These are phyloP conservation scores for Aureobasidium pullulans DNA, from an alignment of 2,329 filamentous ascomycete species.

Conservation along the genomic window DNA sequence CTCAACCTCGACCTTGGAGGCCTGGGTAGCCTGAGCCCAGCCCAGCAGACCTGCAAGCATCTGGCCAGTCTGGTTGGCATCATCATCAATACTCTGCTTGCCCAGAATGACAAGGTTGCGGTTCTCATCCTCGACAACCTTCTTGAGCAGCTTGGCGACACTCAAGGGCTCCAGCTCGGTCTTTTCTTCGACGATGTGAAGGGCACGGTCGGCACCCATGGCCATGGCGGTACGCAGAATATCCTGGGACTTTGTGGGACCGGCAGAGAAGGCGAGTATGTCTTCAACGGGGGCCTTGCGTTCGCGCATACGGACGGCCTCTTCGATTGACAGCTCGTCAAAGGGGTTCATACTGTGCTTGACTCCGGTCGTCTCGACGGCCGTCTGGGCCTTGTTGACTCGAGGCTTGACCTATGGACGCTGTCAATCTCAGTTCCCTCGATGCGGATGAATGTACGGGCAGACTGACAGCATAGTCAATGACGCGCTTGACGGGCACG, in stretches of 20 bases:
- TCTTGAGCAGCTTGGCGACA: constrained; percentile 82
- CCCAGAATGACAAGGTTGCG: constrained; percentile 89
- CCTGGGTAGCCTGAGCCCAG: constrained; percentile 94
- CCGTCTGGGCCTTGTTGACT: constrained; percentile 67
- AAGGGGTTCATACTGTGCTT: constrained; percentile 99
- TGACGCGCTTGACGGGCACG: constrained; percentile 51
- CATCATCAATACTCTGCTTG: constrained; percentile 98
- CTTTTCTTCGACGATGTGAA: constrained; percentile 66
- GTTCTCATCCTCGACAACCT: constrained; percentile 74
- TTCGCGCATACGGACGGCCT: constrained; percentile 90
- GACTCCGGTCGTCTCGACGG: constrained; percentile 83
- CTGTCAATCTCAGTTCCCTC: neutral
- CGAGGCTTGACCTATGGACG: constrained; percentile 56
- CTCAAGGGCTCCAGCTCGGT: constrained; percentile 77
- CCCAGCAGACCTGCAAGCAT: constrained; percentile 90
- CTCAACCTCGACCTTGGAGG: constrained; percentile 72
- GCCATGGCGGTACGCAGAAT: constrained; percentile 94
- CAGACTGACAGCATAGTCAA: constrained; percentile 48
- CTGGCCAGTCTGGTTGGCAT: constrained; percentile 91
- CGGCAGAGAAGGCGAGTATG: constrained; percentile 82
- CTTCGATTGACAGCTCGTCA: constrained; percentile 96
- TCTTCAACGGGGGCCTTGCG: constrained; percentile 68
- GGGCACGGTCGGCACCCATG: constrained; percentile 89
- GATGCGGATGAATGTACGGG: neutral
- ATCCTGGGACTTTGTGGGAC: constrained; percentile 80